Evolutionary conservation across 306 rosid species (phyloP), one percentile per base, ranked within the genome.

Genomic region (Cyclanthera cordifolia): DNA sequence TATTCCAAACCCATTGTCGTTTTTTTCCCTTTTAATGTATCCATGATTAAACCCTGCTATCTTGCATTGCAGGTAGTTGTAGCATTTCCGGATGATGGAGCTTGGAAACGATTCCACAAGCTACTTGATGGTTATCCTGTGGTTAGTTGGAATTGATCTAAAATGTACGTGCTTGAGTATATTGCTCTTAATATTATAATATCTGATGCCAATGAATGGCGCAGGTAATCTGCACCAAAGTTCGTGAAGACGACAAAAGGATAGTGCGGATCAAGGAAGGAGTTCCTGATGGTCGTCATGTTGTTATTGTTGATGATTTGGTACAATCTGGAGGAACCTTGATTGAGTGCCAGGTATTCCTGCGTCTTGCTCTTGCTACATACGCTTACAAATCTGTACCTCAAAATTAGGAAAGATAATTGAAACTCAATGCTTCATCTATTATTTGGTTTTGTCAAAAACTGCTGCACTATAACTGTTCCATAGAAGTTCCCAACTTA

Each of bases 81-180:
- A 79, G 99, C 99, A 75, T 90, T 93, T 81, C 99, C 96, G 0
- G 96, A 93, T 57, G 96, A 93, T 77, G 99, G 99, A 74, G 99
- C 99, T 70, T 93, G 95, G 96, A 93, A 93, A 83, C 82, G 99
- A 74, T 93, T 86, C 78, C 96, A 93, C 90, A 93, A 93, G 86
- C 90, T 28, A 74, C 85, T 93, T 69, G 95, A 90, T 68, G 81
- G 79, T 24, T 93, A 76, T 75, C 79, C 95, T 72, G 74, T 78
- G 91, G 96, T 93, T 39, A 39, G 87, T 79, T 17, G 53, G 32
- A 43, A 14, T 12, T 79, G 65, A 74, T 68, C 53, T 25, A 57
- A 4, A 45, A 45, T 2, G 14, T 65, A 24, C 20, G 1, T 3
- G n/a, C n/a, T 5, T 45, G 54, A 66, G 20, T 64, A 25, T 19